Evolutionary conservation across 2,329 filamentous ascomycete species (phyloP).

Genomic region (Pseudogymnoascus sp.): DNA sequence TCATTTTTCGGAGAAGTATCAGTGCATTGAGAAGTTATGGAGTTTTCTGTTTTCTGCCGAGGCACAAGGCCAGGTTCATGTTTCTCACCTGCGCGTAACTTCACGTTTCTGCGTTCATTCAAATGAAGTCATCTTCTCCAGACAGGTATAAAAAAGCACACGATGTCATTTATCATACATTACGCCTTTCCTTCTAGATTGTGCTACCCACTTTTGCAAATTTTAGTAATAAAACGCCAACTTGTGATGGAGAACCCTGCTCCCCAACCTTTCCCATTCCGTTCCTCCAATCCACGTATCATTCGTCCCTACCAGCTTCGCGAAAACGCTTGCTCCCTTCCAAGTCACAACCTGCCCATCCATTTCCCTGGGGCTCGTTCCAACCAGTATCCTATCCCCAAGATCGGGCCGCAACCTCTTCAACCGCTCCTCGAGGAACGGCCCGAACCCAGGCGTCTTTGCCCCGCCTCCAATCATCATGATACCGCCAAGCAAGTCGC

Average conservation of each 20-base stretch:
- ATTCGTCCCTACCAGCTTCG: conserved; percentile 75
- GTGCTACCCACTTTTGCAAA: neutral
- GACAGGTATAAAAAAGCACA: neutral
- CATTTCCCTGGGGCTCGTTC: conserved; percentile 76
- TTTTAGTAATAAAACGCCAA: conserved; percentile 34
- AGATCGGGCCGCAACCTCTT: conserved; percentile 58
- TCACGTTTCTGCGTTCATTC: neutral
- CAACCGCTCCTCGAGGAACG: conserved; percentile 76
- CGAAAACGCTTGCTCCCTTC: conserved; percentile 97
- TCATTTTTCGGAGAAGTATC: neutral
- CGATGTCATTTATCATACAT: conserved; percentile 6
- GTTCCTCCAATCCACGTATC: conserved; percentile 87
- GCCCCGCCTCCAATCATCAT: conserved; percentile 85
- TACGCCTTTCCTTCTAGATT: neutral
- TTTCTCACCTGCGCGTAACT: neutral
- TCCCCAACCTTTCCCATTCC: conserved; percentile 83
- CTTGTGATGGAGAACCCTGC: conserved; percentile 78
- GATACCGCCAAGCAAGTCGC: conserved; percentile 82
- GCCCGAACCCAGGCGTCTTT: conserved; percentile 71
- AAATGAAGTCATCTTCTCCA: neutral
- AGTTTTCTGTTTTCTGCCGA: no score
- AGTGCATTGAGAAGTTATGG: neutral
- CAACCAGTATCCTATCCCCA: conserved; percentile 53
- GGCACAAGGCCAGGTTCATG: neutral
- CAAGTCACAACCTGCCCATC: conserved; percentile 96